phyloP scores from a whole-genome alignment of 169 alveolate species.

The Plasmodium knowlesi region DNA sequence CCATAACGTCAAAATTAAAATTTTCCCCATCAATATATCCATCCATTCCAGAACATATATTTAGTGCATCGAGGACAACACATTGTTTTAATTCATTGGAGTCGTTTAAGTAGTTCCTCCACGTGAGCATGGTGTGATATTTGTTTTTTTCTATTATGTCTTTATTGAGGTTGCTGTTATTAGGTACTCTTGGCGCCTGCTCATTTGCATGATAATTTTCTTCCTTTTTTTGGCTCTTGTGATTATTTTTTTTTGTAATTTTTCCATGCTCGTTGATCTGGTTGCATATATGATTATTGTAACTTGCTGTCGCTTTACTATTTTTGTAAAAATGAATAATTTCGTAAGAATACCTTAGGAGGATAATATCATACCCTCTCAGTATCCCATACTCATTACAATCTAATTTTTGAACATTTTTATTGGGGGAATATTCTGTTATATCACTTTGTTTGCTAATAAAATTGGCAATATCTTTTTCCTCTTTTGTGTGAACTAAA shows the following conservation, averaged over 20 bases:
- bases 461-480: conserved; percentile 6
- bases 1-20: conserved; percentile 53
- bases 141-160: conserved; percentile 37
- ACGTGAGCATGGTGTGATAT: conserved; percentile 48
- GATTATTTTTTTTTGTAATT: background rate
- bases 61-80: conserved; percentile 65
- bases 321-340: conserved; percentile 57
- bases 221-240: conserved; percentile 1
- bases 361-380: conserved; percentile 64
- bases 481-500: conserved; percentile 17
- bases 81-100: conserved; percentile 2
- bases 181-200: background rate
- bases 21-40: conserved; percentile 69
- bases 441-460: background rate
- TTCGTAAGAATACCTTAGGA: conserved; percentile 49
- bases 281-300: background rate
- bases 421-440: background rate
- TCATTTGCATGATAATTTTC: background rate
- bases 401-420: background rate
- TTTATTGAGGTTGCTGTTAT: background rate
- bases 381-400: conserved; percentile 40
- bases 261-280: background rate
- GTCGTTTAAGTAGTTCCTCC: conserved; percentile 34
- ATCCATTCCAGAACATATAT: conserved; percentile 66
- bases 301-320: background rate